phyloP scores from a whole-genome alignment of 176 grass and related monocot genomes.

The Themeda triandra region DNA sequence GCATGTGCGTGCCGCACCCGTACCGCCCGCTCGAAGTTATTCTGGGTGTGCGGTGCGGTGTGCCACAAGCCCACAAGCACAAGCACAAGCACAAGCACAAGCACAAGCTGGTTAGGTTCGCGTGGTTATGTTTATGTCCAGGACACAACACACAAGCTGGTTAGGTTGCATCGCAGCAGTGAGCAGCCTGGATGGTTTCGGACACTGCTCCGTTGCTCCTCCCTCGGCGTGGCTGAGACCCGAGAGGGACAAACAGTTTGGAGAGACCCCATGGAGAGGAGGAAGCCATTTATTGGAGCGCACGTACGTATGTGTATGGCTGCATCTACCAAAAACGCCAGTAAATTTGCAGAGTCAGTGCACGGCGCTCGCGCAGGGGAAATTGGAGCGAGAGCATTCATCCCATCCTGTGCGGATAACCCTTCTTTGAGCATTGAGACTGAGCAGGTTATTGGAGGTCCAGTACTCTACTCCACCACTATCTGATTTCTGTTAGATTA shows the following conservation, averaged over 20 bases:
- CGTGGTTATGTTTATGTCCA: background rate
- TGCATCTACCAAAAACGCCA: too few relatives aligned
- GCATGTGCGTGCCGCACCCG: conserved; percentile 34
- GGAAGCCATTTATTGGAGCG: too few relatives aligned
- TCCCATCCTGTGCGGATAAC: too few relatives aligned
- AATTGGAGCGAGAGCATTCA: too few relatives aligned
- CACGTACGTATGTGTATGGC: too few relatives aligned
- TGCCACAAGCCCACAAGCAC: background rate
- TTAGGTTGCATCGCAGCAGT: too few relatives aligned
- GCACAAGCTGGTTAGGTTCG: background rate
- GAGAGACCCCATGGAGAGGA: too few relatives aligned
- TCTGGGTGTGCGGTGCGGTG: background rate
- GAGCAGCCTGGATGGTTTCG: background rate
- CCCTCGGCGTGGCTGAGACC: too few relatives aligned
- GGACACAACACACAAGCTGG: background rate
- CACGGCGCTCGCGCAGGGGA: too few relatives aligned
- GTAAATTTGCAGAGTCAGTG: too few relatives aligned
- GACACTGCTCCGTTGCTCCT: background rate
- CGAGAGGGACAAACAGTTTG: too few relatives aligned
- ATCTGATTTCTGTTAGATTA: background rate
- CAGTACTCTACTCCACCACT: background rate
- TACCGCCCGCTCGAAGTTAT: conserved; percentile 33
- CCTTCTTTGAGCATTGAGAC: background rate
- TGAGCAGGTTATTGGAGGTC: background rate
- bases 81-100: too few relatives aligned